Evolutionary conservation across 2,329 filamentous ascomycete genomes (phyloP), one percentile per base, ranked within the genome.

Genomic region (Leptographium flavum): DNA sequence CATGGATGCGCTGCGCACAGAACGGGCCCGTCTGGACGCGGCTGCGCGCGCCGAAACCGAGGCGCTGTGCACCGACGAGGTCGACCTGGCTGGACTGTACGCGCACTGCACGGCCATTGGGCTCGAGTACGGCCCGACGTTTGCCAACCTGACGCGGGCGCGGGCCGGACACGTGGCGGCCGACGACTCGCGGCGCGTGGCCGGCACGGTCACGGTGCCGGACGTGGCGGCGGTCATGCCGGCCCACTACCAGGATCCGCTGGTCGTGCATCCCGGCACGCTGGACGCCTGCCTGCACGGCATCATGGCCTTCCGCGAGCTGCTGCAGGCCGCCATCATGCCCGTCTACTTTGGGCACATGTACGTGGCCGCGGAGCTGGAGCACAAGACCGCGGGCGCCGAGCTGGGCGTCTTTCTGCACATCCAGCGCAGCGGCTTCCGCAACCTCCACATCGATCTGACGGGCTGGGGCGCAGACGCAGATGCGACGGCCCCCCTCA

Each of bases 71-170:
- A 33, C 22, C 4, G 13, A 30, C 3, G 45, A 46, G 13, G 50
- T 52, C 14, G 46, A 52, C 33, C 15, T 49, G 7, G 33, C 9
- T 5, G 33, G 32, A 14, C 44, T 52, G 30, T 52, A 52, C 22
- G 49, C 31, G 9, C 46, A 47, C 47, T 52, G 51, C 45, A 51
- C 49, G 3, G 36, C 30, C 35, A 54, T 53, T 21, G 53, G 53
- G 8, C 49, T 54, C 9, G 51, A 52, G n/a, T 54, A 53, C 27
- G 53, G 53, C 8, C 50, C 53, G 9, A 53, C 53, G 17, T 54
- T 54, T 48, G 47, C 50, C 32, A 51, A 51, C 28, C 40, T 52
- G 23, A 42, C 38, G n/a, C 11, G n/a, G 8, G 50, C 50, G 22
- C 41, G 44, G 28, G 28, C 42, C 10, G 47, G 45, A 11, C 35